phyloP scores from a whole-genome alignment of 768 basidiomycete genomes.

The Phylloporus sp. region DNA sequence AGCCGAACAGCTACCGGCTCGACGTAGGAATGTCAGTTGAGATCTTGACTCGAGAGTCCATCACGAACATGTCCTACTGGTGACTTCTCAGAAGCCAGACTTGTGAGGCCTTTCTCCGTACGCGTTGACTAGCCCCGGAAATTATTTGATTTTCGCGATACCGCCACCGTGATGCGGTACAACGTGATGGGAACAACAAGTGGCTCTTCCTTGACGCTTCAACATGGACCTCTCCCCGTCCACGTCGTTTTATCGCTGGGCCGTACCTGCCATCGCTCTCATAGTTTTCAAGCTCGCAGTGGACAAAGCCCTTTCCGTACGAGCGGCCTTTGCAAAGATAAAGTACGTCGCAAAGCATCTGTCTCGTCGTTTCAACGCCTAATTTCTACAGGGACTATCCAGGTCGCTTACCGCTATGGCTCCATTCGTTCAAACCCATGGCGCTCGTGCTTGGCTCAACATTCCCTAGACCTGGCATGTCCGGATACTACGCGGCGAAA shows the following conservation, averaged over 20 bases:
- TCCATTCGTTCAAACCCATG: slow-evolving; percentile 31
- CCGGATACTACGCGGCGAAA: slow-evolving; percentile 32
- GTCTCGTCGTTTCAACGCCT: background rate
- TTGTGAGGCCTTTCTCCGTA: too few species aligned
- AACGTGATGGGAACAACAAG: too few species aligned
- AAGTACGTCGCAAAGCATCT: slow-evolving; percentile 7
- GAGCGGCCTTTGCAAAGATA: slow-evolving; percentile 14
- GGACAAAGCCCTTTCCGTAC: slow-evolving; percentile 5
- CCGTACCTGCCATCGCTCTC: background rate
- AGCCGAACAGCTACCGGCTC: too few species aligned
- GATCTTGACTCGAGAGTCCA: too few species aligned
- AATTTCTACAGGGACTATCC: slow-evolving; percentile 15
- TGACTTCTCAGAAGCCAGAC: too few species aligned
- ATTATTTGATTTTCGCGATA: too few species aligned
- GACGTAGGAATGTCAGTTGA: too few species aligned
- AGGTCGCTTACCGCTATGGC: slow-evolving; percentile 20
- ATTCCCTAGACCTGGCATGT: slow-evolving; percentile 34
- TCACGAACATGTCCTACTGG: too few species aligned
- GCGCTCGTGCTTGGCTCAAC: slow-evolving; percentile 24
- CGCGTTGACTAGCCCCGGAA: too few species aligned
- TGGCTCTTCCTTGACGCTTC: too few species aligned
- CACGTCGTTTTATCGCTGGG: slow-evolving; percentile 8
- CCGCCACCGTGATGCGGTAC: too few species aligned
- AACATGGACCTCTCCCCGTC: slow-evolving; percentile 5
- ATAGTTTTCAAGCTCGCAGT: slow-evolving; percentile 4